Conservation (phyloP, 768 basidiomycete species). For the Coprinopsis marcescibilis region DNA sequence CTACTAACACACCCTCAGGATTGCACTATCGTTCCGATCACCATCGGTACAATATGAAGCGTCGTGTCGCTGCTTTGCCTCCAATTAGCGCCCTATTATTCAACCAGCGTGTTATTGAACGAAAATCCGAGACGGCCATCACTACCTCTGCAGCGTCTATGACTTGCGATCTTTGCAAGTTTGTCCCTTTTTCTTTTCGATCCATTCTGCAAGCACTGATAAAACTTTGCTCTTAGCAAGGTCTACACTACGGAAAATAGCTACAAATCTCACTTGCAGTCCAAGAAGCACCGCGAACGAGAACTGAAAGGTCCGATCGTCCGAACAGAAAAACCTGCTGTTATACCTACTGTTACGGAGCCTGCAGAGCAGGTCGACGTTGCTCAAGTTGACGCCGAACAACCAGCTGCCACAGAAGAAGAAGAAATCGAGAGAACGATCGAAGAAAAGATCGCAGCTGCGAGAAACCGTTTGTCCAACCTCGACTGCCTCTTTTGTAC, state of each 20-base stretch:
- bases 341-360: constrained; percentile 4
- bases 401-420: constrained; percentile 25
- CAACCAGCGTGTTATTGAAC: constrained; percentile 82
- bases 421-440: constrained; percentile 52
- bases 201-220: neutral
- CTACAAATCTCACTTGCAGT: constrained; percentile 79
- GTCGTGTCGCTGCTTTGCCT: constrained; percentile 83
- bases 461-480: constrained; percentile 55
- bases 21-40: constrained; percentile 89
- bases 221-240: constrained; percentile 51
- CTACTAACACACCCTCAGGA: constrained; percentile 36
- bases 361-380: constrained; percentile 15
- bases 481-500: constrained; percentile 86
- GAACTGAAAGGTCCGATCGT: constrained; percentile 43
- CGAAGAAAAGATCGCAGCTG: constrained; percentile 70
- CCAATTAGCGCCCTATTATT: constrained; percentile 76
- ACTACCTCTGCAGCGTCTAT: constrained; percentile 53
- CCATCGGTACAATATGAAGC: constrained; percentile 98
- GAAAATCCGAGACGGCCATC: constrained; percentile 69
- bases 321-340: constrained; percentile 15
- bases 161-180: constrained; percentile 82
- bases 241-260: constrained; percentile 85
- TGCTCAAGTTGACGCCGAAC: constrained; percentile 10
- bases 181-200: constrained; percentile 25
- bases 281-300: constrained; percentile 84